Conservation (phyloP, 2,329 filamentous ascomycete genomes). For the Ramularia collo-cygni region DNA sequence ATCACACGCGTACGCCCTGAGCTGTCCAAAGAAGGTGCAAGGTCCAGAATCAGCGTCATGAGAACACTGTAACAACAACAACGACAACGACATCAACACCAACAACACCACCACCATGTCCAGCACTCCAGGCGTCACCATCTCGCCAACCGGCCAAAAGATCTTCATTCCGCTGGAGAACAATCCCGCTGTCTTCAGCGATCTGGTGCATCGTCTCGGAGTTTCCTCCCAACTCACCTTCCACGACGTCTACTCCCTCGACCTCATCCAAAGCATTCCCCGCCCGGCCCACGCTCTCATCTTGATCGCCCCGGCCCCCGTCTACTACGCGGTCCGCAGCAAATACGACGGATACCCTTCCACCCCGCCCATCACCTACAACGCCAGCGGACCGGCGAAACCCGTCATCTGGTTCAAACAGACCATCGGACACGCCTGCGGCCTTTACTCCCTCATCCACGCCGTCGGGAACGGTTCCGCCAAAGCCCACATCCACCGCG, state of each 20-base stretch:
- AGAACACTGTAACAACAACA: background rate
- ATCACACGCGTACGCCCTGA: too few species aligned
- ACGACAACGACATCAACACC: slow-evolving; percentile 4
- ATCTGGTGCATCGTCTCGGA: slow-evolving; percentile 44
- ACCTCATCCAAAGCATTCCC: slow-evolving; percentile 44
- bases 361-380: slow-evolving; percentile 21
- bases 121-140: slow-evolving; percentile 20
- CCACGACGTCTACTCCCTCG: slow-evolving; percentile 48
- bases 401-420: slow-evolving; percentile 54
- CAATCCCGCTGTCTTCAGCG: slow-evolving; percentile 49
- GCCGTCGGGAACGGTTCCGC: slow-evolving; percentile 46
- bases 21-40: too few species aligned
- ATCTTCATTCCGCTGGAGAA: slow-evolving; percentile 40
- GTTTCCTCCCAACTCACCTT: slow-evolving; percentile 43
- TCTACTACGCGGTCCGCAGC: slow-evolving; percentile 38
- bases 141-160: slow-evolving; percentile 24
- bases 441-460: slow-evolving; percentile 52
- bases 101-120: too few species aligned
- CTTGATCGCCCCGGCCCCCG: slow-evolving; percentile 43
- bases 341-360: slow-evolving; percentile 35
- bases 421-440: slow-evolving; percentile 49
- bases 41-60: too few species aligned
- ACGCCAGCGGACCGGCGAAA: slow-evolving; percentile 40
- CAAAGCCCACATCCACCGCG: slow-evolving; percentile 36
- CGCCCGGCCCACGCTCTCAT: slow-evolving; percentile 49